Evolutionary conservation across 2,329 filamentous ascomycete species (phyloP), one percentile per base, ranked within the genome.

Genomic region (Colletotrichum costaricense): DNA sequence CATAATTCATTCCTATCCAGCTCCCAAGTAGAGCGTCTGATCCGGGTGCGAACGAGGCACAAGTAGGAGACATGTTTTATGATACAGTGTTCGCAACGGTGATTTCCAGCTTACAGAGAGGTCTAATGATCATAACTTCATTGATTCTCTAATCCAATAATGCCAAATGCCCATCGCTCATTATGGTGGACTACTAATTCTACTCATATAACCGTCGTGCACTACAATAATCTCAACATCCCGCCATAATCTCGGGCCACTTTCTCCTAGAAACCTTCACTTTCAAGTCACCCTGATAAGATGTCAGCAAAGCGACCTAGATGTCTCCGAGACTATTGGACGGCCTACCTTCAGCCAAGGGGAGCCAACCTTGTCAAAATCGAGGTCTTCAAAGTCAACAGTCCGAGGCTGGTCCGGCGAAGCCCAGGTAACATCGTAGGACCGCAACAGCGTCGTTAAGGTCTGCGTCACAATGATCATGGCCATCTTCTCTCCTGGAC

Each of bases 361-460:
- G 0, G 42, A 54, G 2, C 75, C 76, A 58, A 70, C 56, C 56
- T 72, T 75, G 42, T 74, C 71, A 42, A 77, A 76, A 28, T 77
- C 67, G 1, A 75, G 55, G 1, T 54, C 62, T 26, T 63, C 57
- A 35, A 75, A 75, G 22, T 70, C 58, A 14, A 66, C 69, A 24
- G 28, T 52, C 14, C 4, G 30, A 8, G 69, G 30, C 8, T 64
- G 54, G 11, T 65, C 68, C 9, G 42, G 28, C 14, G 42, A 67
- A 22, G 63, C 72, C 75, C 75, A 77, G 3, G 28, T 42, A 33
- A 76, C 42, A 52, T 77, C 75, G 35, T 76, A 76, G 24, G 69
- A 72, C 11, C 76, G 58, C 28, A 76, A 52, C 30, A 76, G 24
- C 7, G 76, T 76, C 2, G 57, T 56, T 8, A 78, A 49, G 2